Base-by-base conservation (phyloP, 148 eudicot genomes). In the Rhododendron molle region DNA sequence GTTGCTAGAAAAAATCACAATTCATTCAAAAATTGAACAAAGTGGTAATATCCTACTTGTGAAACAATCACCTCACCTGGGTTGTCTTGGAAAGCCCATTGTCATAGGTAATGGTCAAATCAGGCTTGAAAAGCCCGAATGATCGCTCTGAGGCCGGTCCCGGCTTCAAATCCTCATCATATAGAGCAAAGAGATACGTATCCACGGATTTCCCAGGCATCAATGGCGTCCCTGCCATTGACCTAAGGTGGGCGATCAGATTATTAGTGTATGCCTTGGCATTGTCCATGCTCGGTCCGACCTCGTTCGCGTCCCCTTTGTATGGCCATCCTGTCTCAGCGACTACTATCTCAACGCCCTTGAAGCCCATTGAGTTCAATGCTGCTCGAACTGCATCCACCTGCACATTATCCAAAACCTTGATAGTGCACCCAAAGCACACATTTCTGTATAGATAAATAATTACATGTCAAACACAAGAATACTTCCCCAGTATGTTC, bases 301-400 rank as follows among this genome's bases (percentile, higher is more conserved):
- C 94, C 86, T 96, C 98, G 46, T 89, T 92, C 44, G 91, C 86
- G 60, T 93, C 98, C 5, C 99, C 99, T 78, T 86, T 89, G 84
- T 94, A 95, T 5, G 99, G 90, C 99, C 99, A 96, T 65, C 99
- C 99, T 2, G 99, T 95, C 88, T 96, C 99, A 9, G 99, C 96
- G 2, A 95, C 96, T 81, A 93, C 94, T 72, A 96, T 93, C 77
- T 96, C 95, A 8, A 94, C 87, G 73, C 91, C 96, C 87, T 90
- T 92, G 84, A 86, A 93, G 38, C 98, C 98, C 91, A 93, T 88
- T 46, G 93, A 90, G 72, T 90, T 91, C 78, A 96, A 83, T 30
- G 99, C 99, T 49, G 97, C 91, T 52, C 87, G 90, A 5, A 96
- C 91, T 9, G 99, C 92, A 90, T 96, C 99, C 58, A 96, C 96